Evolutionary conservation across 768 basidiomycete genomes (phyloP).

Genomic region (Termitomyces eurrhizus): DNA sequence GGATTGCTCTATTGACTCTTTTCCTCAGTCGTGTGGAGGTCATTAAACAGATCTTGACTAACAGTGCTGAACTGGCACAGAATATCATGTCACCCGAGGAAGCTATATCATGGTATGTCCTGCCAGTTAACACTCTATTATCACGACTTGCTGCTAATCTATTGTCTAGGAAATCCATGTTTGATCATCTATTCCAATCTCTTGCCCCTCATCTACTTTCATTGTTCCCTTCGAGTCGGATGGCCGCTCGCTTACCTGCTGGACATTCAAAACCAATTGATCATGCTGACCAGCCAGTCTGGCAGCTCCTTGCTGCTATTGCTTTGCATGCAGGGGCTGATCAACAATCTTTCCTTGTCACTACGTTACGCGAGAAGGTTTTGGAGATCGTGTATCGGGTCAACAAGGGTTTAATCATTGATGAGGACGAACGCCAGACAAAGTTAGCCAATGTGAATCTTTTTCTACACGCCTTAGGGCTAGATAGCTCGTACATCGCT

Average conservation of each 20-base stretch:
- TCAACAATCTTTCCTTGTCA: constrained; percentile 87
- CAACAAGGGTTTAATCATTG: constrained; percentile 67
- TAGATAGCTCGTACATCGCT: constrained; percentile 67
- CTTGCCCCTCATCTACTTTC: constrained; percentile 71
- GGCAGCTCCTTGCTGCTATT: constrained; percentile 89
- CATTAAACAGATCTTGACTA: constrained; percentile 69
- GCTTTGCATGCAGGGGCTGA: constrained; percentile 81
- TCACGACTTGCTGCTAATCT: constrained; percentile 5
- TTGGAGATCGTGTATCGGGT: constrained; percentile 83
- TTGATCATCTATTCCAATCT: constrained; percentile 80
- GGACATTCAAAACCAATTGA: constrained; percentile 45
- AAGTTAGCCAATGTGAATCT: constrained; percentile 93
- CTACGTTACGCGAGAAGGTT: constrained; percentile 86
- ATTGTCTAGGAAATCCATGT: constrained; percentile 74
- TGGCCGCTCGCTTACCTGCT: constrained; percentile 34
- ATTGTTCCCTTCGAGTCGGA: constrained; percentile 90
- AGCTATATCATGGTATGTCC: constrained; percentile 61
- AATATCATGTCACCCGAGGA: constrained; percentile 63
- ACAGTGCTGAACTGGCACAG: constrained; percentile 50
- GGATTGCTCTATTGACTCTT: constrained; percentile 84
- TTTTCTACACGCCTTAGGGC: constrained; percentile 76
- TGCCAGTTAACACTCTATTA: neutral
- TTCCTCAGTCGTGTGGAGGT: constrained; percentile 92
- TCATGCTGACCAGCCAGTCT: constrained; percentile 84
- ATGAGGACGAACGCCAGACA: constrained; percentile 69